Conservation (phyloP, 1,284 basidiomycete species). For the Melampsora abietis-canadensis region DNA sequence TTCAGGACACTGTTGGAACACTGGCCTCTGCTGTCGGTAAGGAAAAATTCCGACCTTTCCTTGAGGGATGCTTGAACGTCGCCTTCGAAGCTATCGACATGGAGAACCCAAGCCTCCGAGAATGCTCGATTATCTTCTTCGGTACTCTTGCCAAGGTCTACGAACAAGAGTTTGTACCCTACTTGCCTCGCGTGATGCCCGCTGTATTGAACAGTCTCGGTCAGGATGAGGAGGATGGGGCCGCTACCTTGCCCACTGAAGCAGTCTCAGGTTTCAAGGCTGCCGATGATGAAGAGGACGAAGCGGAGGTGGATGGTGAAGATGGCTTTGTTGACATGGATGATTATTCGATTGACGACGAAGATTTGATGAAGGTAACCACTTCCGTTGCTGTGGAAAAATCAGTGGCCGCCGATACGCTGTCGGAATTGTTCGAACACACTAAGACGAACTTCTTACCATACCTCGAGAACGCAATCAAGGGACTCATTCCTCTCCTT, state of each 20-base stretch:
- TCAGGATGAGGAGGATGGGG: constrained; percentile 59
- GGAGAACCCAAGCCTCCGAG: constrained; percentile 80
- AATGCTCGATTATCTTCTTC: constrained; percentile 98
- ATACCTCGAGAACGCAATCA: constrained; percentile 66
- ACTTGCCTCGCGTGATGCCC: constrained; percentile 81
- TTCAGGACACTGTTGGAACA: constrained; percentile 96
- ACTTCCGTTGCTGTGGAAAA: constrained; percentile 98
- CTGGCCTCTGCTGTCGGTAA: constrained; percentile 95
- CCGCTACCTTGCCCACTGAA: constrained; percentile 17
- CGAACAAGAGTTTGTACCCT: constrained; percentile 85
- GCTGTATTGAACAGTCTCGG: constrained; percentile 78
- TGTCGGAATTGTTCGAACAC: constrained; percentile 82
- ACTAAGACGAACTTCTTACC: constrained; percentile 84
- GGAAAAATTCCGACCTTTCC: constrained; percentile 91
- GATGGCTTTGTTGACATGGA: constrained; percentile 58
- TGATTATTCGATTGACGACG: constrained; percentile 72
- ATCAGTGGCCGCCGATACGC: constrained; percentile 95
- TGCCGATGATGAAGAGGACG: constrained; percentile 55
- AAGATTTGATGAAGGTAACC: constrained; percentile 65
- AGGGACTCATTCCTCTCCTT: constrained; percentile 77
- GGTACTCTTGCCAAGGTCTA: constrained; percentile 96
- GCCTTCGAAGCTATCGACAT: constrained; percentile 87
- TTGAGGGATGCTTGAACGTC: constrained; percentile 90
- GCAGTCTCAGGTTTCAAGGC: constrained; percentile 64
- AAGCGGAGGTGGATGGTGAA: constrained; percentile 60